These are phyloP conservation scores for Luffa acutangula DNA, from an alignment of 306 rosid genomes.

Conservation along the genomic window DNA sequence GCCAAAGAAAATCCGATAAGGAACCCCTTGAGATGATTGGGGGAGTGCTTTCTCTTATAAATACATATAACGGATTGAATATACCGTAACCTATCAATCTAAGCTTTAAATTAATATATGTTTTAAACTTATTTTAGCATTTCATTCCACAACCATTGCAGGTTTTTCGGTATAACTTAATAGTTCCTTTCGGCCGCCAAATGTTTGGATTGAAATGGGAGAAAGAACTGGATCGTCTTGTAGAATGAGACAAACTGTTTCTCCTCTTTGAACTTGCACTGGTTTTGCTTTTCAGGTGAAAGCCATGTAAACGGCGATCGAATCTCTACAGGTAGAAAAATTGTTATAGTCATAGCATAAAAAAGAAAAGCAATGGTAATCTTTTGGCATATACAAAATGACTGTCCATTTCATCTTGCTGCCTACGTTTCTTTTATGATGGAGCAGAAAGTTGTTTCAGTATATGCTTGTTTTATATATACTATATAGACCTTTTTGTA, in stretches of 20 bases:
- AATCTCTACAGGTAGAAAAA: not conserved
- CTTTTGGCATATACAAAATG: not conserved
- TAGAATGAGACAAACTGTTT: constrained; percentile 21
- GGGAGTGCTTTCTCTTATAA: not conserved
- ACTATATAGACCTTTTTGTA: not conserved
- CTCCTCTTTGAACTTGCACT: not conserved
- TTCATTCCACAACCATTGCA: constrained; percentile 11
- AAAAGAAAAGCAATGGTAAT: not conserved
- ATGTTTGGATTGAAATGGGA: constrained; percentile 82
- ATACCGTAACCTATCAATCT: no score
- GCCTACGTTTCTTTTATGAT: not conserved
- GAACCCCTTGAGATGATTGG: no score
- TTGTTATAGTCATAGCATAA: not conserved
- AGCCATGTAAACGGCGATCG: not conserved
- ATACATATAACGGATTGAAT: not conserved
- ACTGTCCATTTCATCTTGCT: not conserved
- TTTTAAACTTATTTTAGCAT: not conserved
- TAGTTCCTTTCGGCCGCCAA: constrained; percentile 85
- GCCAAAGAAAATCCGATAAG: no score
- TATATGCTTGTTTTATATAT: not conserved
- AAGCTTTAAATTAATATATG: not conserved
- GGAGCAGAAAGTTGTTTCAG: not conserved
- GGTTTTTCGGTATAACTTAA: constrained; percentile 79
- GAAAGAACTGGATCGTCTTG: constrained; percentile 58
- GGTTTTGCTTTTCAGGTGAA: not conserved